Conservation (phyloP, 1,284 basidiomycete genomes). For the Rhodotorula sp. region DNA sequence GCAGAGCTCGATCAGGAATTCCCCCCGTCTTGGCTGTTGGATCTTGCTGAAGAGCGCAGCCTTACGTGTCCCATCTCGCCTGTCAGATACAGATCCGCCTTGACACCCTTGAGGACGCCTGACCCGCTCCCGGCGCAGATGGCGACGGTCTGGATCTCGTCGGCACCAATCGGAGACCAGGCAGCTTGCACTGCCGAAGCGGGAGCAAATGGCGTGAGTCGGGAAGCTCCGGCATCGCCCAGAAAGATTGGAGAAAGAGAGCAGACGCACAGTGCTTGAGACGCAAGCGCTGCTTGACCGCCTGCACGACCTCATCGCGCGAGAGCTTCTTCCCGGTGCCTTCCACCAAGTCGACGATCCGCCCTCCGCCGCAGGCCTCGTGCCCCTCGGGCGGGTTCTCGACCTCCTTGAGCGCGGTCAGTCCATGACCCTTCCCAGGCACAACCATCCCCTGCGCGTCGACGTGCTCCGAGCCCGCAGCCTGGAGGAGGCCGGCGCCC, state of each 20-base stretch:
- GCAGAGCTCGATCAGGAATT: too few species aligned
- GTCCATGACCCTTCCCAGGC: slow-evolving; percentile 11
- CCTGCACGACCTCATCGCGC: slow-evolving; percentile 19
- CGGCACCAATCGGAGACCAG: slow-evolving; percentile 17
- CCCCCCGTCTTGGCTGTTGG: too few species aligned
- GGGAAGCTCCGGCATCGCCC: too few species aligned
- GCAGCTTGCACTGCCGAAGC: slow-evolving; percentile 36
- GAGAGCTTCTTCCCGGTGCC: not conserved
- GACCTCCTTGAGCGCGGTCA: slow-evolving; percentile 20
- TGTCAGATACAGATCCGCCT: slow-evolving; percentile 37
- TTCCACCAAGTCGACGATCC: slow-evolving; percentile 31
- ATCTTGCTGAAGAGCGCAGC: not conserved
- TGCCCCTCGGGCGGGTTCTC: slow-evolving; percentile 29
- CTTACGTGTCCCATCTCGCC: slow-evolving; percentile 39
- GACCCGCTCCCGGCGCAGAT: slow-evolving; percentile 39
- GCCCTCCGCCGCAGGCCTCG: slow-evolving; percentile 30
- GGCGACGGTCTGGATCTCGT: slow-evolving; percentile 27
- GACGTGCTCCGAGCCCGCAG: not conserved
- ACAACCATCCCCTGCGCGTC: not conserved
- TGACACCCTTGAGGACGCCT: slow-evolving; percentile 36
- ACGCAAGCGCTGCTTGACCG: slow-evolving; percentile 30
- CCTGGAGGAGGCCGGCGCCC: slow-evolving; percentile 14
- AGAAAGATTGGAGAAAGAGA: too few species aligned
- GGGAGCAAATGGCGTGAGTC: not conserved
- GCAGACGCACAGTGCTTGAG: slow-evolving; percentile 27